phyloP scores from a whole-genome alignment of 2,329 filamentous ascomycete species.

The Stachybotrys chartarum region DNA sequence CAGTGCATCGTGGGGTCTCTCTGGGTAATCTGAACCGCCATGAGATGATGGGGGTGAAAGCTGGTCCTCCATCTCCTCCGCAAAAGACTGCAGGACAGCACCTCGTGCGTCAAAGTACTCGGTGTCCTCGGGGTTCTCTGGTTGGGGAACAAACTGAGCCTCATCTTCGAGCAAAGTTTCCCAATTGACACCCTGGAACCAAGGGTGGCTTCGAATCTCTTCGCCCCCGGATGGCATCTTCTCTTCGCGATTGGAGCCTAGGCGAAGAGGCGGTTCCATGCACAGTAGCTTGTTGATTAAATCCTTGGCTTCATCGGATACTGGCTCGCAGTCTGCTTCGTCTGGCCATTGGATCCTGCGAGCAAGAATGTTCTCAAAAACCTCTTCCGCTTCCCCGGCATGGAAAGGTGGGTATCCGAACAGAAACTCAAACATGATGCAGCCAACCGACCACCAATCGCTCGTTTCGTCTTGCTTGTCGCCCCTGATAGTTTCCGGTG shows the following conservation, averaged over 20 bases:
- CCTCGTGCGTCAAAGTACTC: conserved; percentile 95
- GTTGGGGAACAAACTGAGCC: conserved; percentile 87
- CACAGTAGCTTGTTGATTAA: conserved; percentile 90
- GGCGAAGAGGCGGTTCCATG: conserved; percentile 69
- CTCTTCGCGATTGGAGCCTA: conserved; percentile 81
- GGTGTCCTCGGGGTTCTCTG: conserved; percentile 92
- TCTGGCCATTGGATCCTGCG: conserved; percentile 91
- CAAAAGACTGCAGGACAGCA: conserved; percentile 85
- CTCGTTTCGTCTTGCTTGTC: conserved; percentile 95
- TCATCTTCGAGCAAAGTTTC: conserved; percentile 87
- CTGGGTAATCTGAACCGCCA: conserved; percentile 69
- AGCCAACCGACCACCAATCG: conserved; percentile 99
- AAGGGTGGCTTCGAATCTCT: conserved; percentile 82
- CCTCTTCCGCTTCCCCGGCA: conserved; percentile 79
- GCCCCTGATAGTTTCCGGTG: conserved; percentile 93
- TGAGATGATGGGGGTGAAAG: conserved; percentile 63
- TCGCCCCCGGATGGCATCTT: conserved; percentile 78
- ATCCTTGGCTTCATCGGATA: conserved; percentile 85
- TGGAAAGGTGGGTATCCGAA: conserved; percentile 94
- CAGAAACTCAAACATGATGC: conserved; percentile 93
- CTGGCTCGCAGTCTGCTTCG: conserved; percentile 62
- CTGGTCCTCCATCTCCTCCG: conserved; percentile 91
- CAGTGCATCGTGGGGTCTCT: conserved; percentile 89
- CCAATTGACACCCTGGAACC: conserved; percentile 88
- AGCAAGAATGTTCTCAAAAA: conserved; percentile 93